These are phyloP conservation scores for Trypanosoma brucei DNA, from an alignment of 208 protist genomes.

Conservation along the genomic window DNA sequence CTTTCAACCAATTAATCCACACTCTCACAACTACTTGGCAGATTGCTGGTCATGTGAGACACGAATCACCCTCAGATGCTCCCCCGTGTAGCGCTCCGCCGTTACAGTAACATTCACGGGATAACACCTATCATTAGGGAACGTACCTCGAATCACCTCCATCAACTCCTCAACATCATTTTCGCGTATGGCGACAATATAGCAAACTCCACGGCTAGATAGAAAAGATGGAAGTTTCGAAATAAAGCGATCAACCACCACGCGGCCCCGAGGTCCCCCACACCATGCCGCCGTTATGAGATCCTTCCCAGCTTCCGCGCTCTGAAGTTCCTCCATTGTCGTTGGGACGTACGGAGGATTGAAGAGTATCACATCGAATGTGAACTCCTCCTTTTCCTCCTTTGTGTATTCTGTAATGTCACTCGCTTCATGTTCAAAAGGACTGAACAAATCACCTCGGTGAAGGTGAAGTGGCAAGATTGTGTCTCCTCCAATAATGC, in stretches of 20 bases:
- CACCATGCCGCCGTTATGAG: constrained; percentile 83
- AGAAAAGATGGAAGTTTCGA: constrained; percentile 46
- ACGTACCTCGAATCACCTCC: constrained; percentile 31
- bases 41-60: constrained; percentile 12
- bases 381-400: not conserved
- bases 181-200: constrained; percentile 76
- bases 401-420: not conserved
- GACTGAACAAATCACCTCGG: constrained; percentile 38
- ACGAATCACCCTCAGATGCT: constrained; percentile 71
- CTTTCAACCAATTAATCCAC: not conserved
- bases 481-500: constrained; percentile 10
- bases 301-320: constrained; percentile 43
- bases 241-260: constrained; percentile 82
- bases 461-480: constrained; percentile 15
- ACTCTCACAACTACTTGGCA: constrained; percentile 3
- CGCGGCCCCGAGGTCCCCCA: constrained; percentile 71
- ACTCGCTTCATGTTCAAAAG: constrained; percentile 14
- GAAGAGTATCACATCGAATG: constrained; percentile 79
- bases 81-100: constrained; percentile 76
- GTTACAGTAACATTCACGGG: constrained; percentile 30
- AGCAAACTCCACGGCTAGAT: constrained; percentile 36
- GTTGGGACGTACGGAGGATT: constrained; percentile 90
- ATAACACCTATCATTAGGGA: constrained; percentile 3
- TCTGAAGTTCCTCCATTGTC: constrained; percentile 62
- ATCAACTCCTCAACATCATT: constrained; percentile 73